A percentile compares a stretch with the other conserved stretches of the same genome.
phyloP scores from a whole-genome alignment of 2,329 filamentous ascomycete species.

The Hymenoscyphus albidus region DNA sequence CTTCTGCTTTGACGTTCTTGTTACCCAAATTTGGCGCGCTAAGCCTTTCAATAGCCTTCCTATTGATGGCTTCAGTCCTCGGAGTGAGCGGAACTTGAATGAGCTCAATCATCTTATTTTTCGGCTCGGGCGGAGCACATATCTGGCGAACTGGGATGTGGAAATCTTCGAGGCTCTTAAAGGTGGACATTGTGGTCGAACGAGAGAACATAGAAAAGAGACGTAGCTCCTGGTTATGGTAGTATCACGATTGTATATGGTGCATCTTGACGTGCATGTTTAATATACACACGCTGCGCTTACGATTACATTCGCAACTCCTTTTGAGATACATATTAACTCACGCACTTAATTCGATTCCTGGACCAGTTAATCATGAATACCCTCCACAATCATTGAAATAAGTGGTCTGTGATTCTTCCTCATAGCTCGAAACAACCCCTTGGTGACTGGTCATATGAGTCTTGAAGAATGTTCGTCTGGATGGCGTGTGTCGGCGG shows the following conservation, averaged over 20 bases:
- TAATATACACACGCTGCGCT: not conserved
- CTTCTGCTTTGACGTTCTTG: not conserved
- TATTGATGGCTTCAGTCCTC: not conserved
- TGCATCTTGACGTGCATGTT: not conserved
- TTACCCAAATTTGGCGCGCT: too few relatives aligned
- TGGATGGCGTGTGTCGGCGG: too few relatives aligned
- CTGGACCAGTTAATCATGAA: not conserved
- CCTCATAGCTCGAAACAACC: not conserved
- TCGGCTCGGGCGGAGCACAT: not conserved
- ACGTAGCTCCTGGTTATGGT: not conserved
- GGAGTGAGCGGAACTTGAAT: not conserved
- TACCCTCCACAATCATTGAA: not conserved
- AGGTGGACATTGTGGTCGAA: not conserved
- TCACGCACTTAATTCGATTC: not conserved
- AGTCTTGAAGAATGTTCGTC: not conserved
- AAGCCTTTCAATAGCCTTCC: not conserved
- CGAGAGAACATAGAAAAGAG: not conserved
- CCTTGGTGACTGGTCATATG: not conserved
- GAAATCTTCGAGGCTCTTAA: not conserved
- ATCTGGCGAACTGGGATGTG: not conserved
- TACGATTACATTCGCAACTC: not conserved
- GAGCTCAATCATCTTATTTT: not conserved
- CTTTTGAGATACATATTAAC: not conserved
- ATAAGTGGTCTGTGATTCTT: not conserved
- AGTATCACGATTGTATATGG: too few relatives aligned